Evolutionary conservation across 2,329 filamentous ascomycete genomes (phyloP).

Genomic region (Fusarium agapanthi): DNA sequence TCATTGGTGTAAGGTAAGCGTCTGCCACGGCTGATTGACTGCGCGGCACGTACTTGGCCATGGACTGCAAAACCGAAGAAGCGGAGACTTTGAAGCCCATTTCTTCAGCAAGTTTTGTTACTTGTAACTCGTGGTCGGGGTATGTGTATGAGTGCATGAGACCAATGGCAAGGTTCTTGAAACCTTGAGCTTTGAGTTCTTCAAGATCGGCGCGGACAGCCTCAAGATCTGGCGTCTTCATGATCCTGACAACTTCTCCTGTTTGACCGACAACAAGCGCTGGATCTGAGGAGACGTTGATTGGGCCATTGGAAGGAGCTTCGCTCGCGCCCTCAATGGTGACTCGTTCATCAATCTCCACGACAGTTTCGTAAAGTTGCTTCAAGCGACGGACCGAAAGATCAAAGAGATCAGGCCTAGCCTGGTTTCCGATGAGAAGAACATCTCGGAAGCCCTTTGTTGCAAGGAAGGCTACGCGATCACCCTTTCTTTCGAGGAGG

Average conservation of each 20-base stretch:
- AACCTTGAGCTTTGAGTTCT: conserved; percentile 67
- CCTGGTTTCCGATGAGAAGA: conserved; percentile 77
- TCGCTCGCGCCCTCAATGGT: conserved; percentile 79
- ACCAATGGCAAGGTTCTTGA: conserved; percentile 63
- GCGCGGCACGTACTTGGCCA: conserved; percentile 57
- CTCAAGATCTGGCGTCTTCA: conserved; percentile 65
- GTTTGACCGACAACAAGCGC: conserved; percentile 73
- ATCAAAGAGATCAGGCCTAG: conserved; percentile 77
- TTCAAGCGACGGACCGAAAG: conserved; percentile 74
- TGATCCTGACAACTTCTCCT: conserved; percentile 73
- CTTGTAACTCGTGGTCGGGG: conserved; percentile 63
- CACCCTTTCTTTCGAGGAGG: conserved; percentile 77
- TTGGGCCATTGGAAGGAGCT: conserved; percentile 66
- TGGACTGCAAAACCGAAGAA: conserved; percentile 51
- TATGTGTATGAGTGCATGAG: conserved; percentile 75
- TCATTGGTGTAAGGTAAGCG: conserved; percentile 54
- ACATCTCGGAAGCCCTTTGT: conserved; percentile 79
- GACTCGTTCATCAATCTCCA: conserved; percentile 79
- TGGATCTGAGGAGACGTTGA: conserved; percentile 53
- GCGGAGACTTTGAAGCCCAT: conserved; percentile 54
- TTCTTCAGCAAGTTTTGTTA: conserved; percentile 48
- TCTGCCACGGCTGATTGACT: conserved; percentile 55
- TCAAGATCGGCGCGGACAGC: conserved; percentile 66
- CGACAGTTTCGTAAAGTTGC: conserved; percentile 73
- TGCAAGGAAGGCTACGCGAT: conserved; percentile 74